Evolutionary conservation across 1,284 basidiomycete species (phyloP).

Genomic region (Stereum hirsutum): DNA sequence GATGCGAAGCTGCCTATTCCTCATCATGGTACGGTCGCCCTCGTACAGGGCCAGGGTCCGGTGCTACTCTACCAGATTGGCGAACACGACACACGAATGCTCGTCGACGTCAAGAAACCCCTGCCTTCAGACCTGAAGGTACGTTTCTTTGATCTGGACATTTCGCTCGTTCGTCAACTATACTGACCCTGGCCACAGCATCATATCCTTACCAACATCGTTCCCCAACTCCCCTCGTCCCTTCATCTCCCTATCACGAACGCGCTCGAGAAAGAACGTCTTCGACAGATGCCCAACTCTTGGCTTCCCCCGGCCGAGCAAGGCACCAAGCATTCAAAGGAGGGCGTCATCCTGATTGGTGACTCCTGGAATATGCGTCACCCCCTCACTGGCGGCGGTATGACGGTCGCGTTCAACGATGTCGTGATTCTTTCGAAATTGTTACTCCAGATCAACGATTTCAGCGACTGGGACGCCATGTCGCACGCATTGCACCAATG

Average conservation of each 20-base stretch:
- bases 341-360: slow-evolving; percentile 83
- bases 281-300: slow-evolving; percentile 93
- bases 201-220: slow-evolving; percentile 63
- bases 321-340: slow-evolving; percentile 44
- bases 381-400: slow-evolving; percentile 93
- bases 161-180: neutral
- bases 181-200: slow-evolving; percentile 28
- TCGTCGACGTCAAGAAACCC: slow-evolving; percentile 86
- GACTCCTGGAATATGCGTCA: slow-evolving; percentile 99
- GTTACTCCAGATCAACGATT: slow-evolving; percentile 39
- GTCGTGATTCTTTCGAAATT: slow-evolving; percentile 67
- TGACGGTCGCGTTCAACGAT: slow-evolving; percentile 90
- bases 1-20: slow-evolving; percentile 72
- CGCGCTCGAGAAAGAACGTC: slow-evolving; percentile 62
- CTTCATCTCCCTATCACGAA: slow-evolving; percentile 54
- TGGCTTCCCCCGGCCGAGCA: slow-evolving; percentile 87
- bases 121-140: slow-evolving; percentile 80
- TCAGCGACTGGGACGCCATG: slow-evolving; percentile 58
- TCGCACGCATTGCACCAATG: slow-evolving; percentile 54
- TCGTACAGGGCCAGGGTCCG: slow-evolving; percentile 68
- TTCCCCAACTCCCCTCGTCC: slow-evolving; percentile 71
- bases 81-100: slow-evolving; percentile 76
- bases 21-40: slow-evolving; percentile 82
- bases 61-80: slow-evolving; percentile 88
- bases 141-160: slow-evolving; percentile 13